Conservation (phyloP, 164 flowering plant genomes). For the Vitis riparia region DNA sequence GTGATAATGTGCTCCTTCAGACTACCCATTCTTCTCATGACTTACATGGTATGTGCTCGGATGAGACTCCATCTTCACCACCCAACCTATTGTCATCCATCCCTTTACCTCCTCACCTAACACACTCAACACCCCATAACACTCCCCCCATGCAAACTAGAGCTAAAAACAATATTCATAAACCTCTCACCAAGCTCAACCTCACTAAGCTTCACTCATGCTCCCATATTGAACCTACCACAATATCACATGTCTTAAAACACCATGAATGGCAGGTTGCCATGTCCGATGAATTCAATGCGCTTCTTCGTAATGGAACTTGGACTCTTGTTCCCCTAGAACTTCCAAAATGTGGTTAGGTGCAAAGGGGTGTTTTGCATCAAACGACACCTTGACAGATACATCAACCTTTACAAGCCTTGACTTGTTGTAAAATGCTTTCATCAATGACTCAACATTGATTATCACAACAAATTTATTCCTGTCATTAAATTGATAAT, state of each 20-base stretch:
- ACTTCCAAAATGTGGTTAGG: not conserved
- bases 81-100: too few species aligned
- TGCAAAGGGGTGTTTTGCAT: not conserved
- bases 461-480: too few species aligned
- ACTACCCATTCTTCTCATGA: too few species aligned
- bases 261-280: not conserved
- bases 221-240: not conserved
- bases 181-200: not conserved
- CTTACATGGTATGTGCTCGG: too few species aligned
- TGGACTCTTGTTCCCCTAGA: conserved; percentile 1
- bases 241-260: conserved; percentile 6
- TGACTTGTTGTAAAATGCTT: not conserved
- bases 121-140: too few species aligned
- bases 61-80: too few species aligned
- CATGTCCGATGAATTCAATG: not conserved
- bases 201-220: not conserved
- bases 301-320: not conserved
- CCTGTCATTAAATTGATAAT: too few species aligned
- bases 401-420: not conserved
- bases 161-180: not conserved
- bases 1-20: too few species aligned
- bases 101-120: too few species aligned
- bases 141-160: not conserved
- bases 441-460: not conserved
- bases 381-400: not conserved